Evolutionary conservation across 2,329 filamentous ascomycete species (phyloP).

Genomic region (Alternaria metachromatica): DNA sequence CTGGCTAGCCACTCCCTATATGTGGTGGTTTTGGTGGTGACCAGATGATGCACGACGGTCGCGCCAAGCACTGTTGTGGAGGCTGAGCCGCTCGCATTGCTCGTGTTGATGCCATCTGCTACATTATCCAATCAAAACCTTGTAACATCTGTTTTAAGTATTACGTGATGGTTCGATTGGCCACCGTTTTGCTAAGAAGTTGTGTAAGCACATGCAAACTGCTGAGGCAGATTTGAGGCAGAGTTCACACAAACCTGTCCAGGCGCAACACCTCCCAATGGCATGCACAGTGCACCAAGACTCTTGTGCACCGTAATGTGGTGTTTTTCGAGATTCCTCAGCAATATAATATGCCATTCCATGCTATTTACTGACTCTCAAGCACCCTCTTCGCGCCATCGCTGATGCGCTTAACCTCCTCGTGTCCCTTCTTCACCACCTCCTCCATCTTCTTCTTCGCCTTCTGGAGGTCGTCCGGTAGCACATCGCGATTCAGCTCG

Average conservation of each 20-base stretch:
- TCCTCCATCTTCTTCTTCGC: conserved; percentile 59
- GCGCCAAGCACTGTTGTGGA: conserved; percentile 20
- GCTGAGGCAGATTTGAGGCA: not conserved
- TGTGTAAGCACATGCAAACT: not conserved
- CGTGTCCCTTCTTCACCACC: conserved; percentile 56
- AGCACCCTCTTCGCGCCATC: conserved; percentile 58
- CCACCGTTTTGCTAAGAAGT: not conserved
- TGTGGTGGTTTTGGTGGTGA: not conserved
- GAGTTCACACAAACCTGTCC: not conserved
- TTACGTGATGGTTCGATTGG: not conserved
- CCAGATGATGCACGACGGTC: not conserved
- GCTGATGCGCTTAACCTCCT: conserved; percentile 57
- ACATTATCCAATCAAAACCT: not conserved
- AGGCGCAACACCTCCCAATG: not conserved
- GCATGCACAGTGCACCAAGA: not conserved
- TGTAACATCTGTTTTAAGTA: not conserved
- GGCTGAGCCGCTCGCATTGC: conserved; percentile 25
- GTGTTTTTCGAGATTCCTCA: not conserved
- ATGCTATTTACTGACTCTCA: conserved; percentile 37
- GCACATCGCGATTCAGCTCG: conserved; percentile 50
- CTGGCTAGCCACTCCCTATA: not conserved
- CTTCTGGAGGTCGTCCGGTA: conserved; percentile 59
- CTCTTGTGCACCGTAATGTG: not conserved
- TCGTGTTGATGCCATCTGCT: conserved; percentile 10
- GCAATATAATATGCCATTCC: not conserved